Conservation (phyloP, 2,329 filamentous ascomycete genomes). For the Colletotrichum falcatum region DNA sequence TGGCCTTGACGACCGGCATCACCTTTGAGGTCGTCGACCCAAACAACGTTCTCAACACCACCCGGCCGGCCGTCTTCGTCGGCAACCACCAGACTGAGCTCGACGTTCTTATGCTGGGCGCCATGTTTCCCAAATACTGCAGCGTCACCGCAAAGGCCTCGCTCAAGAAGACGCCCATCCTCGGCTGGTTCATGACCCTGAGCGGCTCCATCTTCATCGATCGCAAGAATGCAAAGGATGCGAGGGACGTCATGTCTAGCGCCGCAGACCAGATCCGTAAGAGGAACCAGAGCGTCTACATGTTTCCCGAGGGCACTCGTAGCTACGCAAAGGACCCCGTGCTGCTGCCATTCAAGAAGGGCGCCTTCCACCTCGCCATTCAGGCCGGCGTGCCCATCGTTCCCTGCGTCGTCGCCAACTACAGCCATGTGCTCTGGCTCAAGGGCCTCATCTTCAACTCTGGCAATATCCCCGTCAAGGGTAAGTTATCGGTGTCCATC, state of each 20-base stretch:
- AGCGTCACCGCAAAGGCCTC: conserved; percentile 92
- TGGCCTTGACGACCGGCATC: conserved; percentile 81
- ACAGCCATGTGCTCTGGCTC: conserved; percentile 77
- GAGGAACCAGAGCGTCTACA: conserved; percentile 81
- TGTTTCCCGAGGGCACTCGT: conserved; percentile 93
- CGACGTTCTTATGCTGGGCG: conserved; percentile 90
- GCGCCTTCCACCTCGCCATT: conserved; percentile 94
- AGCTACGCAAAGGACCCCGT: conserved; percentile 86
- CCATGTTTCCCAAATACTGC: conserved; percentile 91
- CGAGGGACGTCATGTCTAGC: conserved; percentile 85
- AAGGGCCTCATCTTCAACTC: conserved; percentile 74
- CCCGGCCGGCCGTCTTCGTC: conserved; percentile 88
- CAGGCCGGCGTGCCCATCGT: conserved; percentile 95
- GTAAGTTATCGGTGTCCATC: conserved; percentile 56
- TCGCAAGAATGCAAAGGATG: conserved; percentile 84
- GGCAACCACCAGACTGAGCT: conserved; percentile 97
- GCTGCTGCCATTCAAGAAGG: conserved; percentile 98
- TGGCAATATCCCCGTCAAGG: conserved; percentile 80
- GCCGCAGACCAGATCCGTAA: conserved; percentile 83
- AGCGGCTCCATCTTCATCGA: conserved; percentile 96
- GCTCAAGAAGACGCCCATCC: conserved; percentile 75
- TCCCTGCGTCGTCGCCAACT: conserved; percentile 84
- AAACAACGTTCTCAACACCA: conserved; percentile 69
- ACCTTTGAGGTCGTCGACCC: conserved; percentile 80
- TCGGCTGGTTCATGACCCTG: conserved; percentile 94